Conservation (phyloP, 768 basidiomycete genomes). For the Rhodotorula graminis region DNA sequence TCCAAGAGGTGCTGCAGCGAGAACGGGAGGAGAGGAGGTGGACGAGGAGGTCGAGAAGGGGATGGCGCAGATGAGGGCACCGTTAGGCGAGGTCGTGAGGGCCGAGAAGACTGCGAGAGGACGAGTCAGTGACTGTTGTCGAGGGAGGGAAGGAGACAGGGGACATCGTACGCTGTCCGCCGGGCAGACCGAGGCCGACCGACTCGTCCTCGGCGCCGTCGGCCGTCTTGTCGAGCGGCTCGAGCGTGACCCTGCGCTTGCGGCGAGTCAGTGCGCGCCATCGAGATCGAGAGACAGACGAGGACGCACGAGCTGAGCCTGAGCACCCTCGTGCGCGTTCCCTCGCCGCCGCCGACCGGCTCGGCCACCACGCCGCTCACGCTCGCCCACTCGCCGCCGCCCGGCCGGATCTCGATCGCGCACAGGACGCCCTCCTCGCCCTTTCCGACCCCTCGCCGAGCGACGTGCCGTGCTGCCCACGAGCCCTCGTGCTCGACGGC, state of each 20-base stretch:
- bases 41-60: background rate
- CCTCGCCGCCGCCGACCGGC: background rate
- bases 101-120: background rate
- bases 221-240: background rate
- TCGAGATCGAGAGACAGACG: too few relatives aligned
- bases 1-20: background rate
- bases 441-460: background rate
- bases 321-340: background rate
- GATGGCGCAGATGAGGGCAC: constrained; percentile 8
- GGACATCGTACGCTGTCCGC: background rate
- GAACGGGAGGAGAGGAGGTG: background rate
- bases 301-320: constrained; percentile 8
- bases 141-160: too few relatives aligned
- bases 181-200: background rate
- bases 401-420: constrained; percentile 4
- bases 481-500: background rate
- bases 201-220: background rate
- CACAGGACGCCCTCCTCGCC: background rate
- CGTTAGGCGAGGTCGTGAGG: background rate
- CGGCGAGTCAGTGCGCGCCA: background rate
- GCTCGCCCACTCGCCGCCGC: constrained; percentile 17
- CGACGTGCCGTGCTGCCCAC: background rate
- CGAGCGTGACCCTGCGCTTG: constrained; percentile 1
- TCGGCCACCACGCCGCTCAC: background rate
- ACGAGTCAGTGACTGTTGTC: too few relatives aligned